Evolutionary conservation across 768 basidiomycete species (phyloP).

Genomic region (Lactarius sp.): DNA sequence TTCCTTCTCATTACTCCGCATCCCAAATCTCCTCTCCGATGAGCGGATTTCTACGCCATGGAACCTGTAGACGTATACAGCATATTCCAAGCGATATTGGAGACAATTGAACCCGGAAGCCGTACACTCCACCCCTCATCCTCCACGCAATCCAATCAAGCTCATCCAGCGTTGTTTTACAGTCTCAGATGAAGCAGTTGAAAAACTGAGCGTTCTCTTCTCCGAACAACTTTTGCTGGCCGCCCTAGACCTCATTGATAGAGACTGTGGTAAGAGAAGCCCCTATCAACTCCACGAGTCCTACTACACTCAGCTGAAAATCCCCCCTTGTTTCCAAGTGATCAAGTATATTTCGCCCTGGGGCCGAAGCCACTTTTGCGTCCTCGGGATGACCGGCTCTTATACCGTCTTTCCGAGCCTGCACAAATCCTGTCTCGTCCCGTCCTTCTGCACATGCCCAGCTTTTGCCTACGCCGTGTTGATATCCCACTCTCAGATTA

Average conservation of each 20-base stretch:
- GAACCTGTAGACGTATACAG: neutral
- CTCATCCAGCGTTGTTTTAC: neutral
- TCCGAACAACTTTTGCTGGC: constrained; percentile 60
- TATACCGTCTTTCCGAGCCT: constrained; percentile 54
- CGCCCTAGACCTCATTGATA: constrained; percentile 74
- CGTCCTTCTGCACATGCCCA: constrained; percentile 68
- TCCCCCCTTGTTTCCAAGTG: constrained; percentile 38
- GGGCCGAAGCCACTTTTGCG: constrained; percentile 59
- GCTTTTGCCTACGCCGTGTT: constrained; percentile 65
- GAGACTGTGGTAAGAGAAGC: constrained; percentile 49
- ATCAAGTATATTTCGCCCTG: constrained; percentile 54
- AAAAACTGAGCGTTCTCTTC: constrained; percentile 52
- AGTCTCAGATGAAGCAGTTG: constrained; percentile 51
- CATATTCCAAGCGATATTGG: constrained; percentile 26
- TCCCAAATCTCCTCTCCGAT: neutral
- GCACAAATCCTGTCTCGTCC: constrained; percentile 34
- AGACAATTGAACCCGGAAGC: constrained; percentile 30
- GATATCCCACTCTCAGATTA: constrained; percentile 52
- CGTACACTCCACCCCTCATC: constrained; percentile 29
- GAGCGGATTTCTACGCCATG: neutral
- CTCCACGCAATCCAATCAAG: neutral
- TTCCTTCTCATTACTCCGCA: no score
- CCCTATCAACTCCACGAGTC: no score
- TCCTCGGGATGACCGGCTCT: constrained; percentile 58
- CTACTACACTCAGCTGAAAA: neutral